These are phyloP conservation scores for Fusarium sp. DNA, from an alignment of 2,329 filamentous ascomycete species.

Conservation along the genomic window DNA sequence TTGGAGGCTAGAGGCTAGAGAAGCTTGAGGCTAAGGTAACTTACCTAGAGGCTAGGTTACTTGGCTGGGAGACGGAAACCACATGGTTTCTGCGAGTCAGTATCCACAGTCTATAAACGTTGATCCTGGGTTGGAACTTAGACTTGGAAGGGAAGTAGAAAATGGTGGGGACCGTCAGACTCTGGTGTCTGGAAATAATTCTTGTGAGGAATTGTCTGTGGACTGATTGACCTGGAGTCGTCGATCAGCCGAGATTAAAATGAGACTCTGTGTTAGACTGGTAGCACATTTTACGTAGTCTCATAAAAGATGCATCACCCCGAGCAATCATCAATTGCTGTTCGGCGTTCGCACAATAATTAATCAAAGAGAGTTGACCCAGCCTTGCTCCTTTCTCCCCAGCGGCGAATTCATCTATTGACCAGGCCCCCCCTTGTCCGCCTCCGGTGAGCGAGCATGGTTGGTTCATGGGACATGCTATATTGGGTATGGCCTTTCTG, in stretches of 20 bases:
- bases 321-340: conserved; percentile 6
- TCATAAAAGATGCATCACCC: neutral
- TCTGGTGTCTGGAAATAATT: conserved; percentile 16
- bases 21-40: too few relatives aligned
- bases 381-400: conserved; percentile 13
- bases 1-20: neutral
- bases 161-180: conserved; percentile 12
- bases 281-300: neutral
- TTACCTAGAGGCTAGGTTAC: too few relatives aligned
- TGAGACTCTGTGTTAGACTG: conserved; percentile 9
- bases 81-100: conserved; percentile 46
- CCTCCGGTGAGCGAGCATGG: conserved; percentile 40
- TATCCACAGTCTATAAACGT: conserved; percentile 22
- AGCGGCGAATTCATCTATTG: conserved; percentile 20
- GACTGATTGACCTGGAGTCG: conserved; percentile 3
- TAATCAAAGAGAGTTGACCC: too few relatives aligned
- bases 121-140: conserved; percentile 12
- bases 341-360: neutral
- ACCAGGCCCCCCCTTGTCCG: conserved; percentile 18
- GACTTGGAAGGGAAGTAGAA: neutral
- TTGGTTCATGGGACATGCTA: conserved; percentile 47
- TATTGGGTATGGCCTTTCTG: conserved; percentile 44
- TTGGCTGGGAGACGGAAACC: conserved; percentile 16
- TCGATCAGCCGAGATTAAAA: conserved; percentile 31
- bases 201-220: conserved; percentile 3